Base-by-base conservation (phyloP, 2,329 filamentous ascomycete species). In the Aspergillus novofumigatus region DNA sequence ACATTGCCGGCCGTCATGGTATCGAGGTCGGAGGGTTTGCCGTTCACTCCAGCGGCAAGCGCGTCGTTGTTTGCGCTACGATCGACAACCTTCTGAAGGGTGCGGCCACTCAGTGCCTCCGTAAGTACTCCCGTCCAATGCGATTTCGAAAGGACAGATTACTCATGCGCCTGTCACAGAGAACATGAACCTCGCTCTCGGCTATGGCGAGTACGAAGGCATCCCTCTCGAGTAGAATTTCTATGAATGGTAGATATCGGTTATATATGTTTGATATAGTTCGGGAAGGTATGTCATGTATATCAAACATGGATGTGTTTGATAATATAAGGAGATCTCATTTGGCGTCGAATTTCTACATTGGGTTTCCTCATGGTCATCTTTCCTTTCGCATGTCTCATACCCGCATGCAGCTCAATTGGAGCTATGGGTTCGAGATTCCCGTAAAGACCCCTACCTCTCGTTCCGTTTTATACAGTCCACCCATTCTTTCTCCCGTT, bases 71-170 rank as follows among this genome's bases (percentile, higher is more conserved):
- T 61, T 95, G 92, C 71, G 90, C 89, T 20, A 96, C 90, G 2
- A 96, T 97, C 68, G 92, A 97, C 76, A 96, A 97, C 76, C 78
- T 97, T 65, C 82, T 94, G 67, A 97, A 97, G 84, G 92, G 92
- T 59, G 92, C 92, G 54, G 90, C 90, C 6, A 96, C 92, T 10
- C 92, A 96, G 75, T 96, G 92, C 78, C 77, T 96, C 73, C 92
- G 88, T 91, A 83, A 83, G 88, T 87, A 6, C 21, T 52, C 38
- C 29, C 48, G 45, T 49, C 42, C 23, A 55, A 23, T 52, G 51
- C n/a, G 17, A 17, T 17, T 23, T 56, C 23, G 8, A 54, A 47
- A n/a, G 23, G n/a, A 6, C 23, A 11, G 6, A 21, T 47, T 23
- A 38, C 48, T 26, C 57, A 59, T 51, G 54, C 35, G 26, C 51